Conservation (phyloP, 768 basidiomycete species). For the Phanerodontia chrysosporium region DNA sequence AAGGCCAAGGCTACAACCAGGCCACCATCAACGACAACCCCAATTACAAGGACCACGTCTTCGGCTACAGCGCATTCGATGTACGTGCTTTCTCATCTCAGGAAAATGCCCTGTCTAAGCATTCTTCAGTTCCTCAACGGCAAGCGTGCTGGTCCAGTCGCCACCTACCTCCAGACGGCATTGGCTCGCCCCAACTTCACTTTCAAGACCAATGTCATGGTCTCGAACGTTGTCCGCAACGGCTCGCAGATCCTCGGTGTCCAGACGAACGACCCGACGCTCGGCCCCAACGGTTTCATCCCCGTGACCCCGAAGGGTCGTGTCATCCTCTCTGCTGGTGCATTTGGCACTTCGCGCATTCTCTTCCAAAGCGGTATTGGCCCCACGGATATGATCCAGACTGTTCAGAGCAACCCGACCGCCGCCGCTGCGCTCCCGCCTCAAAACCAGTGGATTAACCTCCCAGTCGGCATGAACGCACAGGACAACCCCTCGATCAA, state of each 20-base stretch:
- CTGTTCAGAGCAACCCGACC: slow-evolving; percentile 43
- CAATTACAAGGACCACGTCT: slow-evolving; percentile 54
- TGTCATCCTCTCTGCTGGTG: slow-evolving; percentile 55
- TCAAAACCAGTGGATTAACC: slow-evolving; percentile 46
- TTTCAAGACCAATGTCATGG: slow-evolving; percentile 45
- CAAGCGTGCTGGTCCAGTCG: slow-evolving; percentile 49
- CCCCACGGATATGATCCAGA: slow-evolving; percentile 50
- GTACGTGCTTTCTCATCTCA: slow-evolving; percentile 16
- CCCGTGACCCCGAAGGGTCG: slow-evolving; percentile 53
- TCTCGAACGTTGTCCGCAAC: slow-evolving; percentile 51
- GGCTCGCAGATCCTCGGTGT: slow-evolving; percentile 55
- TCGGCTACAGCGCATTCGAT: slow-evolving; percentile 46
- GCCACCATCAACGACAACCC: slow-evolving; percentile 54
- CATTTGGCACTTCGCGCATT: slow-evolving; percentile 52
- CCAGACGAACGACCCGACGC: slow-evolving; percentile 52
- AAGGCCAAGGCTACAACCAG: slow-evolving; percentile 44
- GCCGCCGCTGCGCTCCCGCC: slow-evolving; percentile 47
- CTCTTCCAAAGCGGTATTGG: slow-evolving; percentile 62
- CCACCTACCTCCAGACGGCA: slow-evolving; percentile 59
- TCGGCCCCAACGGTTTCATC: slow-evolving; percentile 52
- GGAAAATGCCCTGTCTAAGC: neutral
- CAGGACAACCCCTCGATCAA: slow-evolving; percentile 65
- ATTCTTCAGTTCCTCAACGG: slow-evolving; percentile 27
- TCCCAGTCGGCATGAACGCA: slow-evolving; percentile 55
- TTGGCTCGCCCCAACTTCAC: slow-evolving; percentile 47